Evolutionary conservation across 345 rosid genomes (phyloP).

Genomic region (Arabidopsis thaliana): TAIR10.1 NC_003074.8:22407501-22408000

Average conservation of each 20-base stretch:
- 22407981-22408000: conserved; percentile 83
- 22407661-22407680: conserved; percentile 92
- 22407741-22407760: not conserved
- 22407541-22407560: conserved; percentile 39
- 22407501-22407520: conserved; percentile 29
- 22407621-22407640: conserved; percentile 94
- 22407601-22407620: conserved; percentile 93
- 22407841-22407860: conserved; percentile 81
- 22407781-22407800: conserved; percentile 77
- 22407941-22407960: not conserved
- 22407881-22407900: conserved; percentile 82
- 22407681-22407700: conserved; percentile 90
- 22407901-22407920: conserved; percentile 54
- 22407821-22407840: conserved; percentile 85
- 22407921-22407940: not conserved
- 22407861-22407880: conserved; percentile 61
- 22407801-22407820: conserved; percentile 99
- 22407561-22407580: conserved; percentile 66
- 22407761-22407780: conserved; percentile 73
- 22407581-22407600: conserved; percentile 76
- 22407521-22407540: conserved; percentile 9
- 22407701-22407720: not conserved
- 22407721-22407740: not conserved
- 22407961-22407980: conserved; percentile 61
- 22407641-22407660: conserved; percentile 77